Evolutionary conservation across 2,329 filamentous ascomycete species (phyloP).

Genomic region (Aspergillus spinulosporus): DNA sequence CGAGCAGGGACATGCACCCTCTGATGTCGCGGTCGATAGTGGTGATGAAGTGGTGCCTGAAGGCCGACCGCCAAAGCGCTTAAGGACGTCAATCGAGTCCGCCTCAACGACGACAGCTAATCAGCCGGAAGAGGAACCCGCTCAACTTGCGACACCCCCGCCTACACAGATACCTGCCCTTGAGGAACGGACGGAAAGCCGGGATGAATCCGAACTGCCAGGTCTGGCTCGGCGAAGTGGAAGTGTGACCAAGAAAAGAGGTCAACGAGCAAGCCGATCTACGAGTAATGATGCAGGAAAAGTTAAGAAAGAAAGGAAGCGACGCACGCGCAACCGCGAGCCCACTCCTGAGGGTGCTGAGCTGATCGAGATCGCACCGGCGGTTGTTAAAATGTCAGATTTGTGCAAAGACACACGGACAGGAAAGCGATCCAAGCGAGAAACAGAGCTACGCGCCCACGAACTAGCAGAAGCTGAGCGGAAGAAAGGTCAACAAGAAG

Average conservation of each 20-base stretch:
- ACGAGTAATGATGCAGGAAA: slow-evolving; percentile 26
- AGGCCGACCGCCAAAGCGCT: slow-evolving; percentile 32
- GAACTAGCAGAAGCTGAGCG: slow-evolving; percentile 56
- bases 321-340: slow-evolving; percentile 39
- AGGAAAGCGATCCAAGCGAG: slow-evolving; percentile 58
- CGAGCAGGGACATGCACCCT: slow-evolving; percentile 12
- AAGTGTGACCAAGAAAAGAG: slow-evolving; percentile 25
- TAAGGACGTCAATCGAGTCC: slow-evolving; percentile 21
- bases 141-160: slow-evolving; percentile 25
- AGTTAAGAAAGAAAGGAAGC: slow-evolving; percentile 25
- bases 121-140: background rate
- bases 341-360: slow-evolving; percentile 52
- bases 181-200: slow-evolving; percentile 24
- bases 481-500: slow-evolving; percentile 42
- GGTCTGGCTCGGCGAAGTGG: slow-evolving; percentile 26
- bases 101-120: background rate
- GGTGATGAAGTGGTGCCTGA: slow-evolving; percentile 19
- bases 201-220: slow-evolving; percentile 22
- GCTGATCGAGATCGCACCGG: slow-evolving; percentile 53
- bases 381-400: slow-evolving; percentile 58
- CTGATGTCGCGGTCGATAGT: slow-evolving; percentile 4
- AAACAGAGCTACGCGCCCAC: slow-evolving; percentile 58
- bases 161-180: slow-evolving; percentile 27
- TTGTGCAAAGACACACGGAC: slow-evolving; percentile 55
- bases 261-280: slow-evolving; percentile 29